Base-by-base conservation (phyloP, 768 basidiomycete genomes). In the Agrocybe praecox region DNA sequence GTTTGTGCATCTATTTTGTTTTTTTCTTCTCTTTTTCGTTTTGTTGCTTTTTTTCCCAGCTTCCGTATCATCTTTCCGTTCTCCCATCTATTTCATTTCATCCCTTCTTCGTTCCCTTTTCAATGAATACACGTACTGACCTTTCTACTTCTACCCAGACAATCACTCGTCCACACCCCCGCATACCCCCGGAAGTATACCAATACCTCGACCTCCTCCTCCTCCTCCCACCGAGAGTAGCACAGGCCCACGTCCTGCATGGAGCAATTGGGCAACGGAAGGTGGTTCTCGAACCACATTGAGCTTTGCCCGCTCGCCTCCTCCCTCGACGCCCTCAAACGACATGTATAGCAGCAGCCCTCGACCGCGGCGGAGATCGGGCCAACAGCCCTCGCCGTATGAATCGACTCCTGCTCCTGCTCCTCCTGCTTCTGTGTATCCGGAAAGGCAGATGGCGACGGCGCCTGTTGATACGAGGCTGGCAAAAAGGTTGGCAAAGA, bases 261-360 rank as follows among this genome's bases (percentile, higher is more conserved):
- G 64, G 64, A 49, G 50, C 44, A 49, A 53, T 9, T 64, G 62
- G 62, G 55, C 53, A 2, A 23, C 49, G 14, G 60, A 59, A 45
- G 55, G 55, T 5, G 46, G 54, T 21, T 40, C 22, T 32, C 54
- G 51, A 6, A 10, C 24, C 6, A 40, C n/a, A 3, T 8, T 46
- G 14, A 58, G 53, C 22, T 58, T 51, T 43, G 44, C 57, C 15
- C 57, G 59, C 42, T 49, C 62, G 29, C 53, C 55, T 15, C 50
- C 61, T 2, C 22, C 53, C 11, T 18, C 22, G 32, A 22, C 23
- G 26, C 19, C 22, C n/a, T 17, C 52, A n/a, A 14, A 26, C 53
- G 17, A 21, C 23, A 10, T 12, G 19, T 15, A 21, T 10, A 2
- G n/a, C 40, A n/a, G n/a, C n/a, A 4, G 34, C 51, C 11, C 36